Evolutionary conservation across 164 flowering plant species (phyloP).

Genomic region (Amborella trichopoda): DNA sequence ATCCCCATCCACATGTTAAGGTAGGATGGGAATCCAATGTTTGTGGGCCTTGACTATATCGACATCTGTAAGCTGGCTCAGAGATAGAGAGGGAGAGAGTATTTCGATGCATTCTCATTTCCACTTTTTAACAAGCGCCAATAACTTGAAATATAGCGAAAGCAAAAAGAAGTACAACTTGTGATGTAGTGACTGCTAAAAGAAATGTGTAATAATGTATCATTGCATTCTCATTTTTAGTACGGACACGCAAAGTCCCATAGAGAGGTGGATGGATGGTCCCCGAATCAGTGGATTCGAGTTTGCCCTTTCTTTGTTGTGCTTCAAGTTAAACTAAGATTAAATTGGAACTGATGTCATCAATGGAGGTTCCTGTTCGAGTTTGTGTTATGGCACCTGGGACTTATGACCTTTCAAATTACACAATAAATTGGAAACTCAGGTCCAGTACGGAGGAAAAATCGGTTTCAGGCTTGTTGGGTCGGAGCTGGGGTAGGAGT

Average conservation of each 20-base stretch:
- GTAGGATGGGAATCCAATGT: too few relatives aligned
- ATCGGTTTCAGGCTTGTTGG: conserved; percentile 5
- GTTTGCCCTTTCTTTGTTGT: conserved; percentile 72
- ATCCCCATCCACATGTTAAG: too few relatives aligned
- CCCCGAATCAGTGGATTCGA: conserved; percentile 39
- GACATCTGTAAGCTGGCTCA: too few relatives aligned
- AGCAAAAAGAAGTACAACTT: too few relatives aligned
- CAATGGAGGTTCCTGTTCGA: conserved; percentile 52
- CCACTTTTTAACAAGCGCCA: too few relatives aligned
- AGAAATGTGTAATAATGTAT: conserved; percentile 1
- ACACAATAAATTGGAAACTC: conserved; percentile 56
- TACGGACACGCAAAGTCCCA: conserved; percentile 40
- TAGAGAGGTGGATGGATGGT: conserved; percentile 74
- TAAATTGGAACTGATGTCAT: conserved; percentile 42
- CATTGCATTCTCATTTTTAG: conserved; percentile 19
- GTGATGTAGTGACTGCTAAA: too few relatives aligned
- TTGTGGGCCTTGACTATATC: too few relatives aligned
- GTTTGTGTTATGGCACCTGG: conserved; percentile 77
- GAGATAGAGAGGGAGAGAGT: too few relatives aligned
- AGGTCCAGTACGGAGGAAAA: conserved; percentile 10
- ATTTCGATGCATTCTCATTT: too few relatives aligned
- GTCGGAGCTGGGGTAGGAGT: conserved; percentile 31
- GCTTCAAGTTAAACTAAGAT: conserved; percentile 53
- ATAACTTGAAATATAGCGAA: too few relatives aligned
- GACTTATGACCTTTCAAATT: conserved; percentile 66